Conservation (phyloP, 164 flowering plant genomes). For the Vitis vinifera region DNA sequence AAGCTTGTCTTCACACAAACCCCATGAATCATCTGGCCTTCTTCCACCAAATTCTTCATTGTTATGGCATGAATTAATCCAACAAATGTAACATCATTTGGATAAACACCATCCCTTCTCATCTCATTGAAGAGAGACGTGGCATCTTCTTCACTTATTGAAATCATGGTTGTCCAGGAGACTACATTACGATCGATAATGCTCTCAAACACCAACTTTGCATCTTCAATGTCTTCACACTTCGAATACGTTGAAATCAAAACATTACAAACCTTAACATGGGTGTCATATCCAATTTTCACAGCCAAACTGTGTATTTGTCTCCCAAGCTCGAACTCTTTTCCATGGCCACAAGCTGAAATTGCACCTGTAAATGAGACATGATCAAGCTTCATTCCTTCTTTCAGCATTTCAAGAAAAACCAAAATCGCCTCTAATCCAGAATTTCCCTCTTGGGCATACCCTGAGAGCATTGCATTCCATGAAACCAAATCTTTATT, state of each 20-base stretch:
- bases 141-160: constrained; percentile 53
- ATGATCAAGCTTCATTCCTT: constrained; percentile 65
- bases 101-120: constrained; percentile 66
- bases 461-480: constrained; percentile 83
- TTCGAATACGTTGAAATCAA: constrained; percentile 75
- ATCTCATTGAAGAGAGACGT: constrained; percentile 58
- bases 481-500: constrained; percentile 74
- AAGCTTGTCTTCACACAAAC: constrained; percentile 54
- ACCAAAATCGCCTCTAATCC: constrained; percentile 51
- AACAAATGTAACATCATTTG: constrained; percentile 90
- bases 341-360: constrained; percentile 74
- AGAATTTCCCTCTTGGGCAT: constrained; percentile 56
- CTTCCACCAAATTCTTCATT: constrained; percentile 28
- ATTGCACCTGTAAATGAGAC: constrained; percentile 67
- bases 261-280: constrained; percentile 72
- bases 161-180: constrained; percentile 91
- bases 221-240: constrained; percentile 48
- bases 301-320: constrained; percentile 62
- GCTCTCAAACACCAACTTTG: constrained; percentile 53
- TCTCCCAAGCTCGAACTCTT: constrained; percentile 55
- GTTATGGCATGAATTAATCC: constrained; percentile 66
- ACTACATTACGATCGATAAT: constrained; percentile 72
- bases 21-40: constrained; percentile 72
- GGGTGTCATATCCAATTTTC: constrained; percentile 51
- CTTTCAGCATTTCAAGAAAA: constrained; percentile 59